Evolutionary conservation across 2,329 filamentous ascomycete species (phyloP).

Genomic region (Chalara sp.): DNA sequence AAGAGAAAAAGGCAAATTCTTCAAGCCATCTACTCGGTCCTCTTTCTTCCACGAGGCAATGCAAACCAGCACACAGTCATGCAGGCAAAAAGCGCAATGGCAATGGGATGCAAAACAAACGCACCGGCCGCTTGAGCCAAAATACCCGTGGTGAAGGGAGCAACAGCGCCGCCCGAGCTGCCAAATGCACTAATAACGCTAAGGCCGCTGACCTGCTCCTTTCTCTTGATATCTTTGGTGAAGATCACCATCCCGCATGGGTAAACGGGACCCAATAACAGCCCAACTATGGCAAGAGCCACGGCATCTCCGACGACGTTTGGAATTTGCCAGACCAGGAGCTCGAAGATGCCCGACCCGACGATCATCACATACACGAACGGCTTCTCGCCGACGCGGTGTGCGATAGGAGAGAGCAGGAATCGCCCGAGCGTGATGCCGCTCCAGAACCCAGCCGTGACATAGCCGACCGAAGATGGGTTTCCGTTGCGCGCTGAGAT

Average conservation of each 20-base stretch:
- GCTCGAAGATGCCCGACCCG: constrained; percentile 60
- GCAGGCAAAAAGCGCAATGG: constrained; percentile 54
- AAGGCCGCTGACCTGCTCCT: constrained; percentile 56
- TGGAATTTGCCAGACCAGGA: constrained; percentile 74
- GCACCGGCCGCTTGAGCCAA: constrained; percentile 39
- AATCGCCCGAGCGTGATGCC: constrained; percentile 75
- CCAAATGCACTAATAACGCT: constrained; percentile 65
- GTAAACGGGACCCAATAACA: constrained; percentile 73
- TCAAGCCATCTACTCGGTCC: constrained; percentile 41
- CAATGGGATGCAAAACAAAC: constrained; percentile 48
- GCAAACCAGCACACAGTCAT: constrained; percentile 62
- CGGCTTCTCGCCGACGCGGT: constrained; percentile 61
- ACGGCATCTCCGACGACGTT: constrained; percentile 67
- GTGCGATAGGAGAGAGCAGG: constrained; percentile 58
- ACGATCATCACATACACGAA: constrained; percentile 58
- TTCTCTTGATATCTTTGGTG: constrained; percentile 49
- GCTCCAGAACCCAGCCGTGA: constrained; percentile 65
- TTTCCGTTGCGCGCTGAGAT: constrained; percentile 66
- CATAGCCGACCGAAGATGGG: constrained; percentile 68
- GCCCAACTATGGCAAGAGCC: constrained; percentile 61
- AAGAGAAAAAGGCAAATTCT: too few relatives aligned
- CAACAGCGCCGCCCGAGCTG: constrained; percentile 61
- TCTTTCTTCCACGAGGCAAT: constrained; percentile 52
- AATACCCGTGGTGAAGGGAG: constrained; percentile 44
- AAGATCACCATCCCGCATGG: constrained; percentile 64